Conservation (phyloP, 2,329 filamentous ascomycete genomes). For the Arthroderma sp. region DNA sequence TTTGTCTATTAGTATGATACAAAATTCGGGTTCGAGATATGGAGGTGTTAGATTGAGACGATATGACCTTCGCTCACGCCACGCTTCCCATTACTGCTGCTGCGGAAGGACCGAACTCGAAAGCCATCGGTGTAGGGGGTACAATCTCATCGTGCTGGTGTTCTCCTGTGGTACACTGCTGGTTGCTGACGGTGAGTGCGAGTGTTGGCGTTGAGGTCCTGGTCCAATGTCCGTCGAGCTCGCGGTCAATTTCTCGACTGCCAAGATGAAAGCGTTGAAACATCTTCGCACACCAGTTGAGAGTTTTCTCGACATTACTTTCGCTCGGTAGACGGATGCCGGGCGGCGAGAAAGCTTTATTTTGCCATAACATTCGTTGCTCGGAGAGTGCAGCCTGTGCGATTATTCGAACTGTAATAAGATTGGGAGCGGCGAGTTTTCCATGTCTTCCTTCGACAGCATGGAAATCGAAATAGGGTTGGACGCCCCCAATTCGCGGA, state of each 20-base stretch:
- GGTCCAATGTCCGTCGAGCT: conserved; percentile 19
- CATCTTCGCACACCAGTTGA: conserved; percentile 23
- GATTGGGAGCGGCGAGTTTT: conserved; percentile 21
- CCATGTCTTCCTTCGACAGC: conserved; percentile 15
- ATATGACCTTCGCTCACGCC: no score
- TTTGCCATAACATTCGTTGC: conserved; percentile 3
- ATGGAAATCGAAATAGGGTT: neutral
- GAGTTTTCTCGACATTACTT: conserved; percentile 11
- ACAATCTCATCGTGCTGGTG: no score
- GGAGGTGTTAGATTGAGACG: no score
- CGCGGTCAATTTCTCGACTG: conserved; percentile 20
- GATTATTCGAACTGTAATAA: conserved; percentile 26
- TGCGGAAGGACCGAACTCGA: no score
- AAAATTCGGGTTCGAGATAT: no score
- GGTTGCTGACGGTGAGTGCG: neutral
- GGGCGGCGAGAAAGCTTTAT: neutral
- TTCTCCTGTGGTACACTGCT: no score
- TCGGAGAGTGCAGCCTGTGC: conserved; percentile 22
- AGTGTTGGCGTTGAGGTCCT: neutral
- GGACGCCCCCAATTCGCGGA: neutral
- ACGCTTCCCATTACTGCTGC: no score
- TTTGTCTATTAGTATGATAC: no score
- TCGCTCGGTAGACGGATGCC: neutral
- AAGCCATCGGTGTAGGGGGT: no score
- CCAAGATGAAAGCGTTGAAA: conserved; percentile 19